Evolutionary conservation across 2,329 filamentous ascomycete genomes (phyloP).

Genomic region (Oidium heveae): DNA sequence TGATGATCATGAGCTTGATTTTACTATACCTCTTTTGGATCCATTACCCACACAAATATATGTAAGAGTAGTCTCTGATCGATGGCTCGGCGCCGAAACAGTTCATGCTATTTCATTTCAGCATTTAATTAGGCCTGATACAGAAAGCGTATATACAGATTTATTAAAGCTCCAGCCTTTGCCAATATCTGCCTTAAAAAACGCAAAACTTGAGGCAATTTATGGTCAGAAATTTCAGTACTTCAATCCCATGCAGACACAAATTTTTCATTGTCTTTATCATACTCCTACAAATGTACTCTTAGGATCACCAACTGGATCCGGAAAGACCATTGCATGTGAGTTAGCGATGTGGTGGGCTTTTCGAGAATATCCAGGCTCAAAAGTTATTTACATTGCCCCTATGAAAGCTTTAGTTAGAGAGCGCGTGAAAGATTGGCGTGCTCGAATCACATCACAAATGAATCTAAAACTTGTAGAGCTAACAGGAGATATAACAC

Average conservation of each 20-base stretch:
- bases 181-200: slow-evolving; percentile 66
- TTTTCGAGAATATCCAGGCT: slow-evolving; percentile 78
- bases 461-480: slow-evolving; percentile 83
- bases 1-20: slow-evolving; percentile 93
- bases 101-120: slow-evolving; percentile 92
- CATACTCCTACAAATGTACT: slow-evolving; percentile 81
- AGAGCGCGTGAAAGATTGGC: slow-evolving; percentile 91
- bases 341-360: slow-evolving; percentile 99
- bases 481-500: slow-evolving; percentile 91
- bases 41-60: slow-evolving; percentile 91
- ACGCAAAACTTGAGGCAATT: slow-evolving; percentile 63
- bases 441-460: slow-evolving; percentile 50
- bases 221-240: slow-evolving; percentile 77
- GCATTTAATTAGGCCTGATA: slow-evolving; percentile 89
- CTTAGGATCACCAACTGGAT: slow-evolving; percentile 84
- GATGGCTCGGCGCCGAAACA: slow-evolving; percentile 91
- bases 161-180: slow-evolving; percentile 77
- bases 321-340: slow-evolving; percentile 88
- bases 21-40: slow-evolving; percentile 85
- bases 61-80: slow-evolving; percentile 75
- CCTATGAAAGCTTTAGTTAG: slow-evolving; percentile 98
- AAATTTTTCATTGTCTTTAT: slow-evolving; percentile 92
- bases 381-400: slow-evolving; percentile 95
- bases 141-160: slow-evolving; percentile 91
- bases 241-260: slow-evolving; percentile 99